Evolutionary conservation across 768 basidiomycete species (phyloP).

Genomic region (Leccinellum luteum): DNA sequence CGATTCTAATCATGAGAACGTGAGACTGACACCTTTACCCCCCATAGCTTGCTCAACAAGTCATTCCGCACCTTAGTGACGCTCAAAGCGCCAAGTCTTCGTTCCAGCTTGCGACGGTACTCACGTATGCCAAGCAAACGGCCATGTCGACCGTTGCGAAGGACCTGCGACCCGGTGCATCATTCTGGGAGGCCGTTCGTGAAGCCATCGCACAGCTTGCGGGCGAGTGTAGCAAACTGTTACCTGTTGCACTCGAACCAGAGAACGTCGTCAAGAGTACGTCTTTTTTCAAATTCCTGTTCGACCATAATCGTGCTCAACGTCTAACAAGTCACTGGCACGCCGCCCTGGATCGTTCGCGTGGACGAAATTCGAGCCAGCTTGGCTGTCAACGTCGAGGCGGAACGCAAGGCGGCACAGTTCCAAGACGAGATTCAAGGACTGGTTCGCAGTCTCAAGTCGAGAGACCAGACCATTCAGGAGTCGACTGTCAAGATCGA

Average conservation of each 20-base stretch:
- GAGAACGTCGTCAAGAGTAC: slow-evolving; percentile 80
- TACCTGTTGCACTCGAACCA: slow-evolving; percentile 68
- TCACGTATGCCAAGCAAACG: slow-evolving; percentile 71
- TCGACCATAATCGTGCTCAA: background rate
- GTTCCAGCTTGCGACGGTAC: slow-evolving; percentile 70
- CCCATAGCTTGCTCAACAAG: slow-evolving; percentile 79
- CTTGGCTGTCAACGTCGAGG: slow-evolving; percentile 85
- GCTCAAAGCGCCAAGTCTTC: slow-evolving; percentile 73
- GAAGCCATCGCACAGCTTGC: slow-evolving; percentile 67
- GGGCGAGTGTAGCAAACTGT: slow-evolving; percentile 64
- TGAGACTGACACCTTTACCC: background rate
- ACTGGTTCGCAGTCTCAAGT: slow-evolving; percentile 76
- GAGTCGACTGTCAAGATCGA: slow-evolving; percentile 92
- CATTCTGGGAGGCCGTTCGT: slow-evolving; percentile 77
- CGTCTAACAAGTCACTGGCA: slow-evolving; percentile 56
- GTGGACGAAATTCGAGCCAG: slow-evolving; percentile 80
- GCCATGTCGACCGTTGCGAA: slow-evolving; percentile 70
- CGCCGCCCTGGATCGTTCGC: slow-evolving; percentile 82
- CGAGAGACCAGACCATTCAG: slow-evolving; percentile 88
- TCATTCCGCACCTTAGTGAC: slow-evolving; percentile 83
- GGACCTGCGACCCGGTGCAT: slow-evolving; percentile 58
- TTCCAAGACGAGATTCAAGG: slow-evolving; percentile 90
- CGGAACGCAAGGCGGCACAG: slow-evolving; percentile 82
- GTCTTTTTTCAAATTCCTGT: slow-evolving; percentile 23
- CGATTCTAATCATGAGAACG: background rate